Evolutionary conservation across 2,329 filamentous ascomycete species (phyloP).

Genomic region (Xylaria digitata): DNA sequence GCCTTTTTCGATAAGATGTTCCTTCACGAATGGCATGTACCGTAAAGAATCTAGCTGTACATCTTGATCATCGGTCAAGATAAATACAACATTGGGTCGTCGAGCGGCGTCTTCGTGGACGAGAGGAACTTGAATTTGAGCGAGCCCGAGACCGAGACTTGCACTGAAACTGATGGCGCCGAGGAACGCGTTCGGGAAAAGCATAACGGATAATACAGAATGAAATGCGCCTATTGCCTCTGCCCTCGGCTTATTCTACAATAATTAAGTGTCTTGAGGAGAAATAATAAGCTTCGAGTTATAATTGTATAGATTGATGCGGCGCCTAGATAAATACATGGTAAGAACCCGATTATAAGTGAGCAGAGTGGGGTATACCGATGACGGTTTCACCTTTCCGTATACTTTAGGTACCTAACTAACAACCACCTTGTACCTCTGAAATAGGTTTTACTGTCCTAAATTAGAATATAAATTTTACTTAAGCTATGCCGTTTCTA

Average conservation of each 20-base stretch:
- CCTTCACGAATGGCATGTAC: constrained; percentile 63
- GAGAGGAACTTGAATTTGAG: constrained; percentile 31
- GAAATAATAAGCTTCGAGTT: not conserved
- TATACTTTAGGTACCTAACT: no score
- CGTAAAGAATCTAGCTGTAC: constrained; percentile 64
- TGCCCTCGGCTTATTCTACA: not conserved
- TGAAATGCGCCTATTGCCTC: not conserved
- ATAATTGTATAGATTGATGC: no score
- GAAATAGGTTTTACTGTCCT: no score
- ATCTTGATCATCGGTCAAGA: constrained; percentile 72
- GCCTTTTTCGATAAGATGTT: constrained; percentile 64
- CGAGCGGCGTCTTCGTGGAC: constrained; percentile 9
- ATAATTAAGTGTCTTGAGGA: not conserved
- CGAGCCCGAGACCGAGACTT: constrained; percentile 3
- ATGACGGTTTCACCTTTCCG: not conserved
- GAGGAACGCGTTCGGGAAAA: constrained; percentile 21
- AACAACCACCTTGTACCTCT: no score
- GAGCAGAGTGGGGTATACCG: not conserved
- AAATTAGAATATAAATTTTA: no score
- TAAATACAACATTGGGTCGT: constrained; percentile 66
- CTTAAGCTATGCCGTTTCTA: no score
- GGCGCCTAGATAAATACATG: no score
- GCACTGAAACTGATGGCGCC: constrained; percentile 23
- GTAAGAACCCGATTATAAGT: not conserved
- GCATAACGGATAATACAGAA: constrained; percentile 27